These are phyloP conservation scores for Diaporthe caulivora DNA, from an alignment of 2,329 filamentous ascomycete genomes.

Conservation along the genomic window DNA sequence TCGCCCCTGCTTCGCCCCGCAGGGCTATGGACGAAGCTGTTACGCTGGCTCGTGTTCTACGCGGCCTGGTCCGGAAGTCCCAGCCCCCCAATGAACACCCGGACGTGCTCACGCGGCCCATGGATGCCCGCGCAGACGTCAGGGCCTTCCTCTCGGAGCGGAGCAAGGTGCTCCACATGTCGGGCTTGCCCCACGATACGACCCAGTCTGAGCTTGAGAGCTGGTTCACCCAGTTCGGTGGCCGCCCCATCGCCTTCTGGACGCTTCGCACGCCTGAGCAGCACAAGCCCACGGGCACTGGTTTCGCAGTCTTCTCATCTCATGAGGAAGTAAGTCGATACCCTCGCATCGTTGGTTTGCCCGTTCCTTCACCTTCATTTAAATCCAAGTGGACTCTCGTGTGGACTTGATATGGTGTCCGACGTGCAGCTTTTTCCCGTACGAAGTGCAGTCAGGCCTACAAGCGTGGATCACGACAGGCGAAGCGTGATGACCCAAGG, in stretches of 20 bases:
- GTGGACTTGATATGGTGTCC: constrained; percentile 9
- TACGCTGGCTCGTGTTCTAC: constrained; percentile 90
- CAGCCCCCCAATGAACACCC: constrained; percentile 94
- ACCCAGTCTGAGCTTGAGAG: constrained; percentile 99
- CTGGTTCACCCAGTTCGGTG: constrained; percentile 99
- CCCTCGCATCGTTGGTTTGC: constrained; percentile 36
- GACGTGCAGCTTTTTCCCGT: constrained; percentile 14
- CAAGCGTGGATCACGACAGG: constrained; percentile 6
- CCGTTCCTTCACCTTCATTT: constrained; percentile 29
- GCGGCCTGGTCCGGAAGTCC: constrained; percentile 94
- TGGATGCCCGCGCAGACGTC: constrained; percentile 97
- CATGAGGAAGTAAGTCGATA: constrained; percentile 88
- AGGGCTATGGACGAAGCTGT: constrained; percentile 98
- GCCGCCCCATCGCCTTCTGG: constrained; percentile 98
- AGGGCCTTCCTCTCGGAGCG: constrained; percentile 95
- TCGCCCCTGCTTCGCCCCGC: constrained; percentile 94
- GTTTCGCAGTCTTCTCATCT: constrained; percentile 98
- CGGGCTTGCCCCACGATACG: constrained; percentile 95
- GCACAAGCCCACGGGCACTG: constrained; percentile 98
- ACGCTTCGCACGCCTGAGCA: constrained; percentile 97
- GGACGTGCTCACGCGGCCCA: constrained; percentile 92
- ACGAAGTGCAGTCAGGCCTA: constrained; percentile 23
- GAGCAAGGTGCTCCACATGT: constrained; percentile 98
- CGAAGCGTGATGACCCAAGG: constrained; percentile 12
- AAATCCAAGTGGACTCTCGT: constrained; percentile 22